Base-by-base conservation (phyloP, 1,284 basidiomycete species). In the Baeospora myosura region DNA sequence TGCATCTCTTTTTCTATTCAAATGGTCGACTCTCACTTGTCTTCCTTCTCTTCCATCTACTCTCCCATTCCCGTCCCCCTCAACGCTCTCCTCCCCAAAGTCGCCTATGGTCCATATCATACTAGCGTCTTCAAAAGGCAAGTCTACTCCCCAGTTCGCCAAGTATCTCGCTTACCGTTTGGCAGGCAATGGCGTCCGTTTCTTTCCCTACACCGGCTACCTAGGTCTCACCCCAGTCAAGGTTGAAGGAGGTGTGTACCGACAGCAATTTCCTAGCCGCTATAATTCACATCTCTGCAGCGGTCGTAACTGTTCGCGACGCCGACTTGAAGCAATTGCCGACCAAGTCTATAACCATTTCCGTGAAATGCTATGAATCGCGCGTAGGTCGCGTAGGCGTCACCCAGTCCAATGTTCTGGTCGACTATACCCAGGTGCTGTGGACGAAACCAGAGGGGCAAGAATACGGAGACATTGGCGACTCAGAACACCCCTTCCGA, bases 151-250 rank as follows among this genome's bases (percentile, higher is more conserved):
- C 8, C 26, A 28, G n/a, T 8, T 28, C 26, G 26, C 14, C 26
- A 28, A 14, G 8, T 14, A 28, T 14, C 25, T 38, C 14, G 22
- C 5, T 17, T 29, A 18, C 21, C 30, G 28, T 12, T n/a, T n/a
- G n/a, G n/a, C 61, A 67, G 84, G 82, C 53, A 85, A 83, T 62
- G 78, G 74, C 49, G 68, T 76, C 45, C 73, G 79, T 46, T 81
- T 71, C 62, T 91, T 88, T 62, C 86, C 88, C 44, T 67, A 76
- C 68, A 63, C 67, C 43, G 88, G 88, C 56, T 82, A 78, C 62
- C 78, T 90, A 49, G 88, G 84, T 49, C 72, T 90, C 56, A 85
- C 84, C 28, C 79, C 84, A 49, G 68, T 91, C 62, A 75, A 74
- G 52, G 72, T 89, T 51, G 79, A 87, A 60, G 88, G 88, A 61